Conservation (phyloP, 345 rosid genomes). For the Tarenaya hassleriana region DNA sequence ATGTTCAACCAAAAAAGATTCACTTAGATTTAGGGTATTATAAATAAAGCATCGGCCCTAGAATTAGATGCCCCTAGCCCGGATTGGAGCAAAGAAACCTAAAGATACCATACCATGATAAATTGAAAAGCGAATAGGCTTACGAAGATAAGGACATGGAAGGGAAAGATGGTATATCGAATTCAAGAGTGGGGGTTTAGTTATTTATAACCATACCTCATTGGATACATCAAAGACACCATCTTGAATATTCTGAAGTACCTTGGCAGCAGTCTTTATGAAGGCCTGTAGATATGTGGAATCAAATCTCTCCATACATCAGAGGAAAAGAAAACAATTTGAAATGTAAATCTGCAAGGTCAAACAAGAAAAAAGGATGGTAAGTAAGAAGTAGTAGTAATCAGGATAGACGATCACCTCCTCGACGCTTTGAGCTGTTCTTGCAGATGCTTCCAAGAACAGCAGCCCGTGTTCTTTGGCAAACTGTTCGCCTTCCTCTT, state of each 20-base stretch:
- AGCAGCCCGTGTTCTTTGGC: constrained; percentile 90
- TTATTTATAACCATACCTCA: constrained; percentile 43
- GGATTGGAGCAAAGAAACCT: not conserved
- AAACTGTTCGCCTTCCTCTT: constrained; percentile 97
- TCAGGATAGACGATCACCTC: constrained; percentile 44
- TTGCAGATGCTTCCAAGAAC: constrained; percentile 94
- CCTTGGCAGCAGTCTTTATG: constrained; percentile 79
- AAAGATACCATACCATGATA: not conserved
- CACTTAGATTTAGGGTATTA: no score
- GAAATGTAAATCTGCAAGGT: not conserved
- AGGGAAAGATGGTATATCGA: not conserved
- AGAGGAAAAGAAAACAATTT: not conserved
- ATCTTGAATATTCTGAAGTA: constrained; percentile 84
- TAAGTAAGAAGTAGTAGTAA: not conserved
- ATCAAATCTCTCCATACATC: not conserved
- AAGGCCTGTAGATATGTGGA: constrained; percentile 53
- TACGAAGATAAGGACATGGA: not conserved
- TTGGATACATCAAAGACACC: constrained; percentile 82
- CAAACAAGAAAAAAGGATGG: not conserved
- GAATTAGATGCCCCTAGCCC: no score
- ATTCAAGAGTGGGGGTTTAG: not conserved
- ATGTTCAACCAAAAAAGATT: no score
- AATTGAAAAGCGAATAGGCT: not conserved
- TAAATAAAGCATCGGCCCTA: no score
- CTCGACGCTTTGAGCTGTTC: constrained; percentile 96